These are phyloP conservation scores for Penicillium manginii DNA, from an alignment of 495 filamentous ascomycete genomes.

Conservation along the genomic window DNA sequence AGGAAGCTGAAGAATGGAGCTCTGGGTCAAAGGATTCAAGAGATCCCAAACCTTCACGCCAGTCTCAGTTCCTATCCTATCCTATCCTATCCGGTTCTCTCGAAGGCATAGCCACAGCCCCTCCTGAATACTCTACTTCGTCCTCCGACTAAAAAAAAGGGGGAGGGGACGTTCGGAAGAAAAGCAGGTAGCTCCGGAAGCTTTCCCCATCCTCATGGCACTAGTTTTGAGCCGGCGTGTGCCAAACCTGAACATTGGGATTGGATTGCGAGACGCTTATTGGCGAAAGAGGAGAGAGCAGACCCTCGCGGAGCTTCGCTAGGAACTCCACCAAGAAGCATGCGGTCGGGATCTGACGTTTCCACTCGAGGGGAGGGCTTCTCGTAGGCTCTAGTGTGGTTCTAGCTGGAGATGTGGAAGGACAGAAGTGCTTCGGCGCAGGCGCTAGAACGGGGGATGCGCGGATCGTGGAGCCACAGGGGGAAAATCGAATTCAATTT, in stretches of 20 bases:
- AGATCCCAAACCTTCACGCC: neutral
- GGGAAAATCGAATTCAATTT: constrained; percentile 21
- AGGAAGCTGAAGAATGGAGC: too few species aligned
- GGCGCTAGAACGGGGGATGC: constrained; percentile 29
- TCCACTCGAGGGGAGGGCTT: constrained; percentile 26
- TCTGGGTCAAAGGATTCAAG: neutral
- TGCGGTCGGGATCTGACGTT: constrained; percentile 16
- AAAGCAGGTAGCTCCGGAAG: constrained; percentile 13
- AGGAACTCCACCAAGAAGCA: constrained; percentile 11
- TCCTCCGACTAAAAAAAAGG: constrained; percentile 5
- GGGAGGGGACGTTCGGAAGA: constrained; percentile 10
- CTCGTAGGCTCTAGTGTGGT: constrained; percentile 28
- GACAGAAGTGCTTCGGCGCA: constrained; percentile 15
- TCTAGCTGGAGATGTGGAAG: constrained; percentile 24
- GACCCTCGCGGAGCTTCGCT: constrained; percentile 1
- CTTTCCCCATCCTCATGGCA: constrained; percentile 17
- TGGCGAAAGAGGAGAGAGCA: neutral
- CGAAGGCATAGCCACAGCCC: constrained; percentile 5
- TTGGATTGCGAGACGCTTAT: neutral
- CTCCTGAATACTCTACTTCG: neutral
- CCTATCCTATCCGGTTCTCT: too few species aligned
- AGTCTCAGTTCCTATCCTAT: neutral
- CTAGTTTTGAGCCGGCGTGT: neutral
- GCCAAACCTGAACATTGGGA: neutral
- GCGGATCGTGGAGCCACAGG: constrained; percentile 33